Conservation (phyloP, 176 grass and related monocot species). For the Elaeis guineensis region DNA sequence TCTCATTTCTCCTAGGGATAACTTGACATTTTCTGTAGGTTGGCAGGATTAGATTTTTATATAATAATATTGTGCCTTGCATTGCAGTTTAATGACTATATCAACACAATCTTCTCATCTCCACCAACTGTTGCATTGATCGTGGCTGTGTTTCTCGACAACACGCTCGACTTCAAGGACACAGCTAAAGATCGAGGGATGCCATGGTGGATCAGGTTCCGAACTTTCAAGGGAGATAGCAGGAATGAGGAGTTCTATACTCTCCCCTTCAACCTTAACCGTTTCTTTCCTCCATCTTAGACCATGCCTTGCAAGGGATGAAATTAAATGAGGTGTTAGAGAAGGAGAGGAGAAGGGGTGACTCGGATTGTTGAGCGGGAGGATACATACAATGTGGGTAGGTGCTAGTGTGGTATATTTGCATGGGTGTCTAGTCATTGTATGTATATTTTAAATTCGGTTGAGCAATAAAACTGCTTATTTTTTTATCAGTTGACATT, state of each 20-base stretch:
- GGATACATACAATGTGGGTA: constrained; percentile 5
- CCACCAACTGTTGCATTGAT: constrained; percentile 84
- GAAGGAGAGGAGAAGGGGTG: neutral
- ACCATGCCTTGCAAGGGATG: neutral
- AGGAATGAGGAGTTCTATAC: constrained; percentile 98
- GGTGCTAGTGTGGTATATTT: neutral
- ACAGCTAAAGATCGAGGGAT: constrained; percentile 64
- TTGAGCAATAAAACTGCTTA: too few relatives aligned
- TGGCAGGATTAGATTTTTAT: too few relatives aligned
- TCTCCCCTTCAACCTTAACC: constrained; percentile 91
- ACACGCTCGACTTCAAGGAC: constrained; percentile 77
- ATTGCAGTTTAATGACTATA: constrained; percentile 99
- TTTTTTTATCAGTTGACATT: too few relatives aligned
- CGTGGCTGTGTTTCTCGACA: constrained; percentile 79
- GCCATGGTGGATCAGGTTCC: constrained; percentile 83
- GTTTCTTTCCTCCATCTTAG: constrained; percentile 88
- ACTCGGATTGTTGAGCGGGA: constrained; percentile 45
- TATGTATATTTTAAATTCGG: neutral
- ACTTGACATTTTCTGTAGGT: too few relatives aligned
- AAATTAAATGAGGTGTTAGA: neutral
- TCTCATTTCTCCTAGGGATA: neutral
- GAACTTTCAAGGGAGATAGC: constrained; percentile 83
- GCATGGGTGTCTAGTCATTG: constrained; percentile 11
- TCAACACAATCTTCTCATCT: constrained; percentile 97
- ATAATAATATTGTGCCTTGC: neutral